Evolutionary conservation across 2,329 filamentous ascomycete species (phyloP), one percentile per base, ranked within the genome.

Genomic region (Cladosporium oxysporum): DNA sequence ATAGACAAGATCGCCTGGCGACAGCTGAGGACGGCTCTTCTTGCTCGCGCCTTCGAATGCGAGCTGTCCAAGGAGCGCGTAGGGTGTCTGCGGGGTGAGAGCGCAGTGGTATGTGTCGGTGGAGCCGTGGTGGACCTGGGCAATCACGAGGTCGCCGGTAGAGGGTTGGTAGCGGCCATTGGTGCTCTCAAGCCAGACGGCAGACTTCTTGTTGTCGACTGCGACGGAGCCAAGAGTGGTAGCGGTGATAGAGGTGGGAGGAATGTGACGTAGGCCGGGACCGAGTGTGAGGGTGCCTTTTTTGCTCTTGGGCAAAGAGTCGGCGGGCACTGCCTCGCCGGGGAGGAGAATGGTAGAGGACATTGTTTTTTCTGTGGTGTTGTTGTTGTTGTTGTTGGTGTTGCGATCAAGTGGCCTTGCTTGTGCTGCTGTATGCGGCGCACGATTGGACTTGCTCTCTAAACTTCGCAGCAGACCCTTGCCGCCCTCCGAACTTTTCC

Each of bases 11-110:
- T 92, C 88, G 44, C 92, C 92, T 16, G 87, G 75, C 31, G 84
- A 82, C 52, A 98, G 85, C 69, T 91, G 85, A 0, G 95, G 95
- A 1, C 93, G 86, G 2, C 92, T 97, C 81, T 98, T 98, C 79
- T 93, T 95, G 53, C 90, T 92, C 21, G 93, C 95, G 69, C 89
- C 88, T 79, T 98, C 94, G 77, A 99, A 99, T n/a, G 93, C 88
- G 23, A 98, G 85, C 71, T 96, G 91, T 0, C 91, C 92, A 0
- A 98, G 87, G 21, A 91, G 82, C 0, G 91, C 92, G 67, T 80
- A 79, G 0, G 84, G 80, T 6, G 84, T 85, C 73, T 88, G 81
- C 10, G 85, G 84, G 31, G 91, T 90, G 62, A 98, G 84, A 71
- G 85, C 84, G 77, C 93, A 93, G 78, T 91, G 89, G 83, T 91